Base-by-base conservation (phyloP, 257 asterid genomes). In the Linaria vulgaris region DNA sequence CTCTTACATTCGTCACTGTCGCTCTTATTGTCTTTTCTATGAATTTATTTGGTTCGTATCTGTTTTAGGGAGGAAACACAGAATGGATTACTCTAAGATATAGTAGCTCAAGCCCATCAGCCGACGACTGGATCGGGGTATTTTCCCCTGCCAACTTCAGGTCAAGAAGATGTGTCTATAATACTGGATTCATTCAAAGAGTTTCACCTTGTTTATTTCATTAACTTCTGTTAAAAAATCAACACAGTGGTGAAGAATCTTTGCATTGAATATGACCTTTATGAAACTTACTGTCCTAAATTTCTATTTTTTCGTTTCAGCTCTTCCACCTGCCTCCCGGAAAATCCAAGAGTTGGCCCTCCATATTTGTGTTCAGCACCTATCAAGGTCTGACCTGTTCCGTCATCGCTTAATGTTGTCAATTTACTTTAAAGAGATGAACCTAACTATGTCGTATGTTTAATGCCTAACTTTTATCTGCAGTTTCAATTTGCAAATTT, bases 111-210 rank as follows among this genome's bases (percentile, higher is more conserved):
- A 85, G 50, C 48, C 97, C 97, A 7, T 74, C 90, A 6, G 50
- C 15, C 47, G 83, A 76, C 70, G 99, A 92, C 74, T 92, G 99
- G 99, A 80, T 92, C 45, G 97, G 97, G 59, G 95, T 92, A 41
- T 92, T 92, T 80, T 92, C 99, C 67, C 99, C 99, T 3, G 90
- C 81, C 56, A 89, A 85, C 81, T 87, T 92, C 86, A 85, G 96
- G 99, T 92, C 30, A 56, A 69, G 39, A 17, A 6, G 19, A 43
- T 58, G 16, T 44, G 10, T 17, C 23, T 31, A 1, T 45, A 38
- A 19, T 48, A 1, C 39, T 67, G 51, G 22, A 20, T 24, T 45
- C 15, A 56, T 58, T 71, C 46, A 21, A 69, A 16, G 39, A 25
- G 41, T 43, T 67, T 22, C 31, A 17, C 3, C 8, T 21, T 38